Evolutionary conservation across 2,329 filamentous ascomycete genomes (phyloP).

Genomic region (Sporothrix brunneoviolacea): DNA sequence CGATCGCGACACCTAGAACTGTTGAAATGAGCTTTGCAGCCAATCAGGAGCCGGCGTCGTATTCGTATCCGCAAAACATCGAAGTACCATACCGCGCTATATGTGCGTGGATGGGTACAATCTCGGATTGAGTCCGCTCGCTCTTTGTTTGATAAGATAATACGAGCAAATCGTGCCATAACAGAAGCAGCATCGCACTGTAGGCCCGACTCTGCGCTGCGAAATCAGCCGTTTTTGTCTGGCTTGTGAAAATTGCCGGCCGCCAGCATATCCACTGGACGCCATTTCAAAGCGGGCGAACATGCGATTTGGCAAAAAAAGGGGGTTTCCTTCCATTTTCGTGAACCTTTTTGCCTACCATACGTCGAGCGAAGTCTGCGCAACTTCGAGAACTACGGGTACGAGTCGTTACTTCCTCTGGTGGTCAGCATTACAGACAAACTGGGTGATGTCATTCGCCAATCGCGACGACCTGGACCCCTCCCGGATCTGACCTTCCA

Average conservation of each 20-base stretch:
- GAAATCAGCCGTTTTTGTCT: conserved; percentile 13
- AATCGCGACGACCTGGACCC: no score
- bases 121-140: no score
- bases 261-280: background rate
- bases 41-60: conserved; percentile 13
- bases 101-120: background rate
- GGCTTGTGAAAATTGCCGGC: conserved; percentile 1
- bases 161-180: conserved; percentile 8
- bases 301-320: background rate
- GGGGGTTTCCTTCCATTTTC: background rate
- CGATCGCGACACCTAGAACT: background rate
- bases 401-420: no score
- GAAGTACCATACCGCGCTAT: background rate
- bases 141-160: background rate
- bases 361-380: no score
- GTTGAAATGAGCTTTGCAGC: background rate
- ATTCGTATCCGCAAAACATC: conserved; percentile 16
- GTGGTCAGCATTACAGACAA: no score
- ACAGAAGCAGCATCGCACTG: background rate
- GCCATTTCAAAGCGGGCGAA: background rate
- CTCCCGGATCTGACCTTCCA: no score
- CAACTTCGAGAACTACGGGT: no score
- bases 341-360: no score
- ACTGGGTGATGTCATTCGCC: no score
- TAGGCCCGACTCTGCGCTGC: background rate